These are phyloP conservation scores for Solanum arcanum DNA, from an alignment of 257 asterid genomes.

Conservation along the genomic window DNA sequence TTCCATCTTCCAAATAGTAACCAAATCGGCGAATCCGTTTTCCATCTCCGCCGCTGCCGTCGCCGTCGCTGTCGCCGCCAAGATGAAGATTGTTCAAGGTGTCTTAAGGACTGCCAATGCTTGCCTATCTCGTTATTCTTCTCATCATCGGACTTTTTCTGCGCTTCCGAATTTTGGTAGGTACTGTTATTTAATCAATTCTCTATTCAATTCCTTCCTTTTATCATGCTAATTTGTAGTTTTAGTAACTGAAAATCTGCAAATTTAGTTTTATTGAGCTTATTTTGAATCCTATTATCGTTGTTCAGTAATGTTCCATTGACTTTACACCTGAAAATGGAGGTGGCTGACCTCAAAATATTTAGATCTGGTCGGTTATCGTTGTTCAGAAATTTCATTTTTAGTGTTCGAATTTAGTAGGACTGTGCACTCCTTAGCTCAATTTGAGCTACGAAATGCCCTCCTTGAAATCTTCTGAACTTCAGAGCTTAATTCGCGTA, in stretches of 20 bases:
- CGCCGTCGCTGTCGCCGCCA: neutral
- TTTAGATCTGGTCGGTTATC: neutral
- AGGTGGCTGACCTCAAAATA: neutral
- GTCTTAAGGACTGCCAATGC: neutral
- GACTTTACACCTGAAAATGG: neutral
- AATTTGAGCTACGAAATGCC: neutral
- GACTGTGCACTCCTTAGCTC: neutral
- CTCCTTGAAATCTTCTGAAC: neutral
- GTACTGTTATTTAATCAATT: neutral
- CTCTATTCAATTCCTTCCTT: neutral
- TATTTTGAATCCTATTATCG: neutral
- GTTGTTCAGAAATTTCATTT: neutral
- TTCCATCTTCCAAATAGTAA: neutral
- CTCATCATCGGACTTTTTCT: neutral
- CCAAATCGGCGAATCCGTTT: neutral
- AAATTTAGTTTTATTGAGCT: neutral
- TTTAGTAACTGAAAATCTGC: neutral
- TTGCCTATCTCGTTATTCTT: neutral
- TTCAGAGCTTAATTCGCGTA: neutral
- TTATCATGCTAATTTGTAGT: neutral
- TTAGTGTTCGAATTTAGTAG: neutral
- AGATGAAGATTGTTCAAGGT: neutral
- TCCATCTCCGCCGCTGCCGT: neutral
- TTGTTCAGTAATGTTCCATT: neutral
- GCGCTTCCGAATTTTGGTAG: neutral